A percentile compares a stretch with the other conserved stretches of the same genome.
phyloP scores from a whole-genome alignment of 202 grass and related monocot genomes.

The Digitaria exilis region DNA sequence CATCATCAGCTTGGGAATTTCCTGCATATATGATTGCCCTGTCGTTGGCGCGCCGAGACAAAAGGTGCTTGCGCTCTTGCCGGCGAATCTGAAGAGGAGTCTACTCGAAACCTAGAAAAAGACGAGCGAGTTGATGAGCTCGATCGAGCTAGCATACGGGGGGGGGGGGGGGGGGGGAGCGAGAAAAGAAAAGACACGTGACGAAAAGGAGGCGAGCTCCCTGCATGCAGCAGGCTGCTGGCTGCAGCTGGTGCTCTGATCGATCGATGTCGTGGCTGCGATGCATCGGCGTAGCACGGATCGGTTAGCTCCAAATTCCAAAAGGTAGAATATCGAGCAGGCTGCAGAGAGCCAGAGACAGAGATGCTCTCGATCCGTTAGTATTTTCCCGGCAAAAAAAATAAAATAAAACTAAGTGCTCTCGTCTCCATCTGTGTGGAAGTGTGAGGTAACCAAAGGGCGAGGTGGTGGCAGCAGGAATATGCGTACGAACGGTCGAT shows the following conservation, averaged over 20 bases:
- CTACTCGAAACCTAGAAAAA: conserved; percentile 1
- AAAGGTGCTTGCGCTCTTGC: background rate
- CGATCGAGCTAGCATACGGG: background rate
- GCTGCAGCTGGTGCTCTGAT: background rate
- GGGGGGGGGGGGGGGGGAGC: too few species aligned
- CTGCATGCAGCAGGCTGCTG: too few species aligned
- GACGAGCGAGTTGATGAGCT: background rate
- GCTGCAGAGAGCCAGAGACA: background rate
- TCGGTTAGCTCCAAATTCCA: background rate
- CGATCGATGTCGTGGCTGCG: background rate
- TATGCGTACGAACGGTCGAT: conserved; percentile 34
- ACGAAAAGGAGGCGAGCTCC: background rate
- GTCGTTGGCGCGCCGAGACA: background rate
- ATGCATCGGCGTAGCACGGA: conserved; percentile 15
- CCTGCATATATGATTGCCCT: background rate
- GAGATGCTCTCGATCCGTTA: conserved; percentile 3
- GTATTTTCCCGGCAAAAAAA: too few species aligned
- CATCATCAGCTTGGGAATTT: background rate
- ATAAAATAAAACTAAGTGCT: too few species aligned
- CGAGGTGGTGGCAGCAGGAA: conserved; percentile 21
- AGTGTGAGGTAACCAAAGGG: conserved; percentile 14
- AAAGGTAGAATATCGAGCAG: conserved; percentile 27
- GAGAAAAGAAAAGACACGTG: conserved; percentile 24
- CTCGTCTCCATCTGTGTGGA: background rate
- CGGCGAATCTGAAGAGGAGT: background rate